These are phyloP conservation scores for Penicillium sp. DNA, from an alignment of 2,329 filamentous ascomycete genomes.

Conservation along the genomic window DNA sequence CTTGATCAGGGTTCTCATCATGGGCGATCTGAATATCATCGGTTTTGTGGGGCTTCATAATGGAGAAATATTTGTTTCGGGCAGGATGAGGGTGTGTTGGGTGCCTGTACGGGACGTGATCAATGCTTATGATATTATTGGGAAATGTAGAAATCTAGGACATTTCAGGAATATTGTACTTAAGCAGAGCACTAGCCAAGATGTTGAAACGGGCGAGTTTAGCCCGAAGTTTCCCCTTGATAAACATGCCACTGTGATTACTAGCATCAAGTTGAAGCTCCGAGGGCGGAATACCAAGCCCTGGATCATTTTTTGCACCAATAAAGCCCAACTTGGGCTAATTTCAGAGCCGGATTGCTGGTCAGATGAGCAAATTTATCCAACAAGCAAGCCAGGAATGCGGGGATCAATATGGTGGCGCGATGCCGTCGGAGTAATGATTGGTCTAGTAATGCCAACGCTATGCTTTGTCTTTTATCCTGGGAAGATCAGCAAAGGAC, in stretches of 20 bases:
- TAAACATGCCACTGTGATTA: neutral
- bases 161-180: too few relatives aligned
- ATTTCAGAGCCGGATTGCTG: neutral
- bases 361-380: neutral
- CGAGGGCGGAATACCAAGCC: neutral
- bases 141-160: neutral
- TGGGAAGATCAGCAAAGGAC: too few relatives aligned
- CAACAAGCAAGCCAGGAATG: neutral
- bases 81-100: neutral
- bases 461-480: too few relatives aligned
- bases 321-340: neutral
- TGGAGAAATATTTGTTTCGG: neutral
- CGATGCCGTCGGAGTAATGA: neutral
- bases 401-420: neutral
- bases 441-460: neutral
- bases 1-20: neutral
- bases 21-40: conserved; percentile 1
- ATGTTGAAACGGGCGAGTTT: neutral
- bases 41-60: neutral
- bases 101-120: too few relatives aligned
- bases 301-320: conserved; percentile 1
- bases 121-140: neutral
- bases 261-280: neutral
- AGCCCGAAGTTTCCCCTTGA: neutral
- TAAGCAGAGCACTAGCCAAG: too few relatives aligned